Conservation (phyloP, 1,284 basidiomycete species). For the Omphalotus olearius region DNA sequence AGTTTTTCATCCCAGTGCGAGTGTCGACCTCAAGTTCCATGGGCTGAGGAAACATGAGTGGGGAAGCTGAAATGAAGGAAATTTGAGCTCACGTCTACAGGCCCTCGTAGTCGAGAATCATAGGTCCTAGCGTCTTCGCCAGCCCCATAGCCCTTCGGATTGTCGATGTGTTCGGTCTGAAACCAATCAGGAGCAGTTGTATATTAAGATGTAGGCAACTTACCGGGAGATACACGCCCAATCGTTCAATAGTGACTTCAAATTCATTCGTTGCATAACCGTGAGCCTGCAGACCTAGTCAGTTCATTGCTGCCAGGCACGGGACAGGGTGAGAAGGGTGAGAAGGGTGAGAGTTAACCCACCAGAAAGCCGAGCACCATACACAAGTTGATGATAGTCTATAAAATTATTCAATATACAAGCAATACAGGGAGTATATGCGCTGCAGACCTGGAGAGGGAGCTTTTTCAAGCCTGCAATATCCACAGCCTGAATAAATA, state of each 20-base stretch:
- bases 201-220: conserved; percentile 18
- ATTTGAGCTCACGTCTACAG: conserved; percentile 50
- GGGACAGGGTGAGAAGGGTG: no score
- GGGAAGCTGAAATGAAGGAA: not conserved
- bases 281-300: conserved; percentile 53
- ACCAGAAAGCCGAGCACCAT: conserved; percentile 88
- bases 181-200: conserved; percentile 2
- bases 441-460: conserved; percentile 49
- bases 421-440: not conserved
- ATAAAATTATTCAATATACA: conserved; percentile 9
- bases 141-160: conserved; percentile 82
- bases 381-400: conserved; percentile 85
- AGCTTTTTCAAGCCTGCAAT: conserved; percentile 78
- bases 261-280: conserved; percentile 87
- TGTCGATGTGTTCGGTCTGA: conserved; percentile 87
- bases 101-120: conserved; percentile 68
- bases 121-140: conserved; percentile 81
- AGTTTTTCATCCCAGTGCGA: conserved; percentile 92
- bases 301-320: not conserved
- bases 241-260: conserved; percentile 84
- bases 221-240: conserved; percentile 84
- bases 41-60: conserved; percentile 38
- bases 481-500: conserved; percentile 70
- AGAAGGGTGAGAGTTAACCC: no score
- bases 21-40: conserved; percentile 85